phyloP scores from a whole-genome alignment of 2,329 filamentous ascomycete genomes.

The Calonectria honghensis region DNA sequence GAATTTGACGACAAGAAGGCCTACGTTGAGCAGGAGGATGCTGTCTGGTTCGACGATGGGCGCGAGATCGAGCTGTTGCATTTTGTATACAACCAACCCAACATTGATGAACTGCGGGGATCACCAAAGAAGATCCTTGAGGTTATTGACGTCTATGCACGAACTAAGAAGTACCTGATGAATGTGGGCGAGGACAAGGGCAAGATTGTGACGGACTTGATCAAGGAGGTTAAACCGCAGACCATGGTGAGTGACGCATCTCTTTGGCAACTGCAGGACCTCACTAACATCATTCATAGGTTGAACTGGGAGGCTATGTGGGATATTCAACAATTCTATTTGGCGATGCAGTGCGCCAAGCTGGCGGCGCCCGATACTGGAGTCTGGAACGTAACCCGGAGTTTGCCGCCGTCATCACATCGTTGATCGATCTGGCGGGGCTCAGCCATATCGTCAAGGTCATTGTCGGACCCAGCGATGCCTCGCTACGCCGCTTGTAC shows the following conservation, averaged over 20 bases:
- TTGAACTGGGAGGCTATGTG: conserved; percentile 88
- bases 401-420: conserved; percentile 81
- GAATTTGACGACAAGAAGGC: conserved; percentile 62
- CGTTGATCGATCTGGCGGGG: conserved; percentile 84
- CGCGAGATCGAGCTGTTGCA: conserved; percentile 84
- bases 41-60: conserved; percentile 78
- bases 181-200: conserved; percentile 87
- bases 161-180: conserved; percentile 83
- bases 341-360: conserved; percentile 77
- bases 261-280: background rate
- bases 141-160: conserved; percentile 80
- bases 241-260: conserved; percentile 73
- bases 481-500: conserved; percentile 78
- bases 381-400: conserved; percentile 84
- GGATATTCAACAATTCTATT: conserved; percentile 89
- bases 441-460: conserved; percentile 82
- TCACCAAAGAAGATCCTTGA: conserved; percentile 78
- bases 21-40: conserved; percentile 64
- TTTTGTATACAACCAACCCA: conserved; percentile 77
- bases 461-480: conserved; percentile 80
- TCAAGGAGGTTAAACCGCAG: conserved; percentile 78
- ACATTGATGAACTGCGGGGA: conserved; percentile 78
- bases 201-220: conserved; percentile 80
- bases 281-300: conserved; percentile 51
- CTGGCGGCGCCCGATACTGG: conserved; percentile 80